Conservation (phyloP, 2,329 filamentous ascomycete genomes). For the Aspergillus niger region DNA sequence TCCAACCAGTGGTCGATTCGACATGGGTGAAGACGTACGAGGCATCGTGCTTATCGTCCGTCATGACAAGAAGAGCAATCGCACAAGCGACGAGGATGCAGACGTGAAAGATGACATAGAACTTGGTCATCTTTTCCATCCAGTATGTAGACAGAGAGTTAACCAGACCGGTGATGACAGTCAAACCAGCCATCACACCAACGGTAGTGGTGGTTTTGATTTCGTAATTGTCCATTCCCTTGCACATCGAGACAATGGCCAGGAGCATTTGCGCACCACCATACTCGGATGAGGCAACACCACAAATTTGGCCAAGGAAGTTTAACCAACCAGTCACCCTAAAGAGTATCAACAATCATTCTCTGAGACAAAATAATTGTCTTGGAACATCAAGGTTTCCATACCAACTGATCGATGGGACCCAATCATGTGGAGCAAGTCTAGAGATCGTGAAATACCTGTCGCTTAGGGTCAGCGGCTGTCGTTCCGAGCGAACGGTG, state of each 20-base stretch:
- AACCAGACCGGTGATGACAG: not conserved
- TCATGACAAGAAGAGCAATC: constrained; percentile 2
- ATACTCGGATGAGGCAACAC: constrained; percentile 5
- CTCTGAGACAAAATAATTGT: not conserved
- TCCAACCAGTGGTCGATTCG: constrained; percentile 3
- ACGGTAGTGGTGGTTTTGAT: constrained; percentile 5
- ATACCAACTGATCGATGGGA: constrained; percentile 6
- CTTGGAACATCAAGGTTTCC: too few relatives aligned
- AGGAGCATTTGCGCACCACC: constrained; percentile 8
- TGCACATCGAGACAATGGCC: constrained; percentile 4
- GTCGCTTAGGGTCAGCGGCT: not conserved
- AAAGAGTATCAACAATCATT: not conserved
- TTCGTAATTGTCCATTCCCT: not conserved
- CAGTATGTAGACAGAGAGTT: constrained; percentile 6
- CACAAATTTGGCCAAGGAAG: not conserved
- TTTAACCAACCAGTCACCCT: constrained; percentile 5
- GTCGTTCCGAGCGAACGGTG: not conserved
- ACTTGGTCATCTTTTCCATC: constrained; percentile 10
- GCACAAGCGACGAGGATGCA: not conserved
- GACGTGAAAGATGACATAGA: constrained; percentile 8
- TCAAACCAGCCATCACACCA: constrained; percentile 6
- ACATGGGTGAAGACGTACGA: constrained; percentile 5
- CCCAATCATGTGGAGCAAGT: not conserved
- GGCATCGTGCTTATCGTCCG: constrained; percentile 4
- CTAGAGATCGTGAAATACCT: constrained; percentile 4